Evolutionary conservation across 768 basidiomycete species (phyloP).

Genomic region (Leccinellum rugosiceps): DNA sequence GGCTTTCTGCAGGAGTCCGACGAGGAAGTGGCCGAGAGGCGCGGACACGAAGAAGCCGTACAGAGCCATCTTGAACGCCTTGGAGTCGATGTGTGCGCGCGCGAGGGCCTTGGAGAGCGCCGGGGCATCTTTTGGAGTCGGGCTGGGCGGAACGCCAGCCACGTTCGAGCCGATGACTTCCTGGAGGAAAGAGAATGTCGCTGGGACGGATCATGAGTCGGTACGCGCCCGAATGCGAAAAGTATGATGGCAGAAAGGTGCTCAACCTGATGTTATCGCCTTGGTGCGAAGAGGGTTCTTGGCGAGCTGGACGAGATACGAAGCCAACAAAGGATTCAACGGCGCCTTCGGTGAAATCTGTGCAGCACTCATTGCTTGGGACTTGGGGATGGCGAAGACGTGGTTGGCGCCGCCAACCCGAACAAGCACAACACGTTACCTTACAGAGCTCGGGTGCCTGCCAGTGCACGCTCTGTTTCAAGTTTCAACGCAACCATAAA

Average conservation of each 20-base stretch:
- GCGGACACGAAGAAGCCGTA: slow-evolving; percentile 86
- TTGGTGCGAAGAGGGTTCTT: slow-evolving; percentile 77
- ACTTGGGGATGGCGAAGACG: not conserved
- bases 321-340: slow-evolving; percentile 52
- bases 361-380: slow-evolving; percentile 36
- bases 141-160: slow-evolving; percentile 55
- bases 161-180: slow-evolving; percentile 77
- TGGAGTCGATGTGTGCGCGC: slow-evolving; percentile 56
- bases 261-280: slow-evolving; percentile 65
- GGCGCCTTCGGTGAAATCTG: slow-evolving; percentile 17
- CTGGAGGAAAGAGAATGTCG: slow-evolving; percentile 62
- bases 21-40: slow-evolving; percentile 73
- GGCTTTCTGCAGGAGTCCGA: slow-evolving; percentile 66
- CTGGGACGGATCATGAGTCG: slow-evolving; percentile 26
- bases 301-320: slow-evolving; percentile 67
- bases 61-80: slow-evolving; percentile 78
- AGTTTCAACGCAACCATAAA: not conserved
- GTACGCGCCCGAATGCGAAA: not conserved
- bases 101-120: slow-evolving; percentile 50
- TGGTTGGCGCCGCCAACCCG: not conserved
- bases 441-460: too few relatives aligned
- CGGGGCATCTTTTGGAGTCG: slow-evolving; percentile 53
- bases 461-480: too few relatives aligned
- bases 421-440: too few relatives aligned
- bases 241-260: not conserved